Evolutionary conservation across 768 basidiomycete species (phyloP), one percentile per base, ranked within the genome.

Genomic region (Leucocoprinus leucothites): DNA sequence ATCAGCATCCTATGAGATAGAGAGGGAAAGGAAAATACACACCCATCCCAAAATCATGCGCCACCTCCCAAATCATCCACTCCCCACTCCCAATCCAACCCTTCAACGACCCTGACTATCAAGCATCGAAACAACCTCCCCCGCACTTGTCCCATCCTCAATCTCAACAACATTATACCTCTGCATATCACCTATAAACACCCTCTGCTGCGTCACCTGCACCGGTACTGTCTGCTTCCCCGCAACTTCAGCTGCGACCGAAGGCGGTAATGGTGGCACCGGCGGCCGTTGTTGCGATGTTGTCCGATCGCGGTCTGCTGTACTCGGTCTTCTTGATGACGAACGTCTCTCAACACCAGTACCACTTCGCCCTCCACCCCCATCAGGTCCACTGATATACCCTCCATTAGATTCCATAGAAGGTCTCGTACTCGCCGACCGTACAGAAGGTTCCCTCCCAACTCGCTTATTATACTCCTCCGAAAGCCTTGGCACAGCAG

Each of bases 21-120:
- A 38, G 16, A 38, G 16, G 14, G 38, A 8, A 38, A 40, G 18
- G 48, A 31, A 21, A 44, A 51, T 16, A 69, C 82, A 54, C 65
- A 95, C 94, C 94, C 85, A 95, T 89, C 56, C 94, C 94, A 65
- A 94, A 88, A 64, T 94, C 91, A 59, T 91, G 88, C 31, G 90
- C 90, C 25, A 95, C 69, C 71, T 98, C 96, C 67, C 82, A 95
- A 25, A 98, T 67, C 80, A 94, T 93, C 91, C 92, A 97, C 5
- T 82, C 85, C 3, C 78, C 84, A n/a, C 69, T 74, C 1, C 81
- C 82, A 2, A 69, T 71, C 70, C 78, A 81, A 44, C 81, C 80
- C 41, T 79, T 79, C 42, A 96, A 68, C 53, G 82, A 79, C 9
- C 89, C 90, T 64, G 87, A 82, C 16, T 70, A 70, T 86, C 81